Base-by-base conservation (phyloP, 352 stramenopile genomes). In the Globisporangium mamillatum region DNA sequence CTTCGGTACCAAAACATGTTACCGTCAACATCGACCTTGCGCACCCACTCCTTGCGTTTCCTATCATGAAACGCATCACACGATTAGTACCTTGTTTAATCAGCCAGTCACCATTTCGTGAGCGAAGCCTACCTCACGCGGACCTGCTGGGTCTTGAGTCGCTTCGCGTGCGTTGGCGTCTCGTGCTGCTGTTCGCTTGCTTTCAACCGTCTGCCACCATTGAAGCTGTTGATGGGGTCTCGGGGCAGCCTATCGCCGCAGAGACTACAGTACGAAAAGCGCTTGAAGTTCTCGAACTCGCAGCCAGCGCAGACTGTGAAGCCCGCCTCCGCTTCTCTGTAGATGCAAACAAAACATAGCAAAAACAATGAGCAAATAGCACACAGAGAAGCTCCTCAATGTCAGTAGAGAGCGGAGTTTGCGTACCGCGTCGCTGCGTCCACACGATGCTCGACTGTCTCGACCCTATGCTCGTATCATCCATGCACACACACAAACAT, bases 261-360 rank as follows among this genome's bases (percentile, higher is more conserved):
- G 12, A 91, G 67, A 20, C 78, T 79, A 65, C 85, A 93, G 68
- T 88, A 76, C 29, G 77, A 70, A 64, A 88, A 84, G 54, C 81
- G 78, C 63, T 76, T 84, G 73, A 93, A 93, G 74, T 93, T 93
- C 56, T 91, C 85, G 65, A 93, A 93, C 25, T 71, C 78, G 52
- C 85, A 93, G 22, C 71, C 81, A 0, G 57, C 22, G 64, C 85
- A 93, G 0, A 75, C 63, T 2, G 63, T 76, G 54, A 76, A 88
- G 2, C 85, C 85, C 0, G 67, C 80, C 60, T 88, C 81, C 1
- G 81, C 85, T 67, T 92, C 82, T 69, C 80, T 81, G 64, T 38
- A n/a, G 16, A 46, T 18, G 38, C 14, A 14, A n/a, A 48, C 18
- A 20, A 48, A 48, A 48, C 14, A 48, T 14, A 48, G 38, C 41